Base-by-base conservation (phyloP, 257 asterid species). In the Euphrasia confusa region DNA sequence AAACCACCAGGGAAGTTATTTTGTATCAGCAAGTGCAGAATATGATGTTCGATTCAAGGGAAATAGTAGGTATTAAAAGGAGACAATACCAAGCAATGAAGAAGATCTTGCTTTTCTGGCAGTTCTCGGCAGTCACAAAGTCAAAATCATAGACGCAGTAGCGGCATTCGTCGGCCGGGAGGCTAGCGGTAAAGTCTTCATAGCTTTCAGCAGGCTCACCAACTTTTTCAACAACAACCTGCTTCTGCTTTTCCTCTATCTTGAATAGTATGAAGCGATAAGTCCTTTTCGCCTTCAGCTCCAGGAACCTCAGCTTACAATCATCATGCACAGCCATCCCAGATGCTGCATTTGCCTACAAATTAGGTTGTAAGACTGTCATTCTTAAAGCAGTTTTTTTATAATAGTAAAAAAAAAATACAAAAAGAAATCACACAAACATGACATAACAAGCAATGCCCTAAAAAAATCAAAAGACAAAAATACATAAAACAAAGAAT, bases 231-330 rank as follows among this genome's bases (percentile, higher is more conserved):
- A 80, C 81, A 9, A 83, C 67, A 4, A 80, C 89, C 67, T 83
- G 80, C 68, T 78, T 79, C 73, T 74, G 87, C 64, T 82, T 79
- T 71, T 78, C 86, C 65, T 80, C 89, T n/a, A 83, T 83, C 81
- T 83, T 83, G 45, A 65, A 83, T 17, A 83, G 75, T 39, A 83
- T 78, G 9, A 75, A 83, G 40, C 89, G 86, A 40, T 77, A 56
- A 54, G 80, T 75, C 63, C 89, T 71, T 70, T 80, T 83, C 2
- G 86, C 77, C 71, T 83, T 83, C 60, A 83, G 78, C 64, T 83
- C 89, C 80, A 77, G 54, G 78, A 83, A 83, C 75, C 71, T 79
- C 60, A 77, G 68, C 82, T 83, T 80, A 69, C 89, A 83, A 32
- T 82, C 89, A 58, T 81, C 87, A 11, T 81, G 82, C 53, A 81